Evolutionary conservation across 2,329 filamentous ascomycete genomes (phyloP), one percentile per base, ranked within the genome.

Genomic region (Colletotrichum phormii): DNA sequence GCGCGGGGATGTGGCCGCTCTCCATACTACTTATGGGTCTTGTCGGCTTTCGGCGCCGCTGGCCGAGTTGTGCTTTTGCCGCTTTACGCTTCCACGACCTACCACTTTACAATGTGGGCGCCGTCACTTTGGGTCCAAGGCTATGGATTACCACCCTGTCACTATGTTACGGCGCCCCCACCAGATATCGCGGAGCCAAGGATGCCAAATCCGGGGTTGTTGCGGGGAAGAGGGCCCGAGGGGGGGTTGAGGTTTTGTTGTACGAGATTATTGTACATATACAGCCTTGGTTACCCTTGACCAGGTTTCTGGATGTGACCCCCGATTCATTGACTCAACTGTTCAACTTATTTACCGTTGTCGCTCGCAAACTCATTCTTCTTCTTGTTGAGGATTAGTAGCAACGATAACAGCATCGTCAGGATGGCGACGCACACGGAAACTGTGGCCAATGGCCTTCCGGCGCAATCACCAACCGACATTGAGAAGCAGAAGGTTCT

Each of bases 401-500:
- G 42, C 42, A 49, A 49, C 42, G 42, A 49, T 7, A 49, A n/a
- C 7, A 18, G 5, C 18, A 24, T 24, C 6, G n/a, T 15, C 24
- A n/a, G 31, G 24, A 74, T 74, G 72, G 15, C 69, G 12, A 29
- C 3, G 11, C 26, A 51, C 2, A 60, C 53, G 18, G 61, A 66
- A 4, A 46, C 64, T 0, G 18, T 35, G n/a, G 60, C 61, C 4
- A 53, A 29, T 11, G 37, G 55, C 24, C 29, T 42, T 6, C 60
- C 58, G 12, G 49, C 49, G 2, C 61, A 63, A 11, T 24, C 26
- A 0, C 12, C 33, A 3, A 5, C 55, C 5, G 72, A 74, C 2
- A 63, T 73, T 3, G 64, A 74, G 53, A 74, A 74, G 46, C 72
- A 73, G 29, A 49, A 74, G 24, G 42, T 53, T 2, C 42, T 74